phyloP scores from a whole-genome alignment of 1,139 yeast species.

The Saccharomyces uvarum region DNA sequence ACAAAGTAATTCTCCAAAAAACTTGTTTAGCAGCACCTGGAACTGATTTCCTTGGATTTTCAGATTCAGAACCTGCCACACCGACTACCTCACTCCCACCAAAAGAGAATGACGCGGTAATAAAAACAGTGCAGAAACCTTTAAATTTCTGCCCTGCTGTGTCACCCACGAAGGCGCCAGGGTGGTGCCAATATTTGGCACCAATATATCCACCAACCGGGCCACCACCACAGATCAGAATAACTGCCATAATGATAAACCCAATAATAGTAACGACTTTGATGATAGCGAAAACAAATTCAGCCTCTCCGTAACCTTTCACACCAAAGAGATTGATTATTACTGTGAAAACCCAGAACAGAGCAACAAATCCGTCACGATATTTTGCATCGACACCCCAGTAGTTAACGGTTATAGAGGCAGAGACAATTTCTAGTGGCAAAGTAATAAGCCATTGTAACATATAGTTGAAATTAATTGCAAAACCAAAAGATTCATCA shows the following conservation, averaged over 20 bases:
- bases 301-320: constrained; percentile 56
- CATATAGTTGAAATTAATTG: constrained; percentile 67
- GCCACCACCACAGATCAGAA: constrained; percentile 65
- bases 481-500: constrained; percentile 69
- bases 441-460: constrained; percentile 63
- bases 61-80: constrained; percentile 80
- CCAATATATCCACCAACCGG: constrained; percentile 51
- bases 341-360: constrained; percentile 55
- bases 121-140: constrained; percentile 44
- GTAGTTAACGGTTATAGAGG: constrained; percentile 57
- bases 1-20: constrained; percentile 61
- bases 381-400: constrained; percentile 39
- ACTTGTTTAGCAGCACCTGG: constrained; percentile 72
- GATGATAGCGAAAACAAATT: constrained; percentile 51
- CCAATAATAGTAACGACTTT: constrained; percentile 59
- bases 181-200: constrained; percentile 52
- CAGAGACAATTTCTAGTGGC: constrained; percentile 68
- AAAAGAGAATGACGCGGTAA: constrained; percentile 51
- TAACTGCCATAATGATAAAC: constrained; percentile 61
- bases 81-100: constrained; percentile 72
- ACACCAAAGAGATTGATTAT: constrained; percentile 61
- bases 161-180: constrained; percentile 54
- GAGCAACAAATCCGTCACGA: constrained; percentile 38
- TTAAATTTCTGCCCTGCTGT: constrained; percentile 37
- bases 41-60: constrained; percentile 61